A percentile compares a stretch with the other conserved stretches of the same genome.
phyloP scores from a whole-genome alignment of 1,284 basidiomycete species.

The Amylostereum areolatum region DNA sequence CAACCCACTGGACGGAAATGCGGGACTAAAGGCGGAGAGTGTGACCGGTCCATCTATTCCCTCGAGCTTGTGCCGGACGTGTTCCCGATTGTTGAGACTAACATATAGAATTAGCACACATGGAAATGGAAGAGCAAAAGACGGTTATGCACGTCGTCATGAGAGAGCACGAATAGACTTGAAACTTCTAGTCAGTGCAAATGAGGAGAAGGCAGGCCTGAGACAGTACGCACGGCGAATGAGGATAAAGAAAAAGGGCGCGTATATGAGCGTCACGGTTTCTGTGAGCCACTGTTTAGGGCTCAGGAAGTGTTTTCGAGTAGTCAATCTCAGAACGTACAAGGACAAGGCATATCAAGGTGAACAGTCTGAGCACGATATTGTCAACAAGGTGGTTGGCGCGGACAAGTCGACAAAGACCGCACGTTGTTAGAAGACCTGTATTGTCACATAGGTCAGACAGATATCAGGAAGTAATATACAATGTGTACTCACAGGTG shows the following conservation, averaged over 20 bases:
- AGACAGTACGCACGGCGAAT: not conserved
- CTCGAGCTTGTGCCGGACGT: not conserved
- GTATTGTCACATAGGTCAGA: too few relatives aligned
- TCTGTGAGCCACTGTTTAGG: not conserved
- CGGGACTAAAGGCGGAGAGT: too few relatives aligned
- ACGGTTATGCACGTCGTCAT: not conserved
- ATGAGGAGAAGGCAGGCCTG: not conserved
- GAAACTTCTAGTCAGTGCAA: not conserved
- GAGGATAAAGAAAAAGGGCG: not conserved
- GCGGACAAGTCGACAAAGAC: not conserved
- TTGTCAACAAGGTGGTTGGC: not conserved
- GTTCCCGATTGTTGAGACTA: not conserved
- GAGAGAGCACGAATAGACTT: constrained; percentile 1
- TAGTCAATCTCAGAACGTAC: not conserved
- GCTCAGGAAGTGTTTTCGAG: not conserved
- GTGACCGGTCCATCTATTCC: not conserved
- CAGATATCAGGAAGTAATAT: too few relatives aligned
- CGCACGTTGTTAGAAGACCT: not conserved
- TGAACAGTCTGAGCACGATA: not conserved
- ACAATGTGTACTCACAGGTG: not conserved
- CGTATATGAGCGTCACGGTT: not conserved
- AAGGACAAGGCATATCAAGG: not conserved
- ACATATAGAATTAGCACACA: not conserved
- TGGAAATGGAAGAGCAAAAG: not conserved
- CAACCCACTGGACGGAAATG: too few relatives aligned